A percentile compares a stretch with the other conserved stretches of the same genome.
Evolutionary conservation across 169 alveolate species (phyloP).

Genomic region (Plasmodium sp.): DNA sequence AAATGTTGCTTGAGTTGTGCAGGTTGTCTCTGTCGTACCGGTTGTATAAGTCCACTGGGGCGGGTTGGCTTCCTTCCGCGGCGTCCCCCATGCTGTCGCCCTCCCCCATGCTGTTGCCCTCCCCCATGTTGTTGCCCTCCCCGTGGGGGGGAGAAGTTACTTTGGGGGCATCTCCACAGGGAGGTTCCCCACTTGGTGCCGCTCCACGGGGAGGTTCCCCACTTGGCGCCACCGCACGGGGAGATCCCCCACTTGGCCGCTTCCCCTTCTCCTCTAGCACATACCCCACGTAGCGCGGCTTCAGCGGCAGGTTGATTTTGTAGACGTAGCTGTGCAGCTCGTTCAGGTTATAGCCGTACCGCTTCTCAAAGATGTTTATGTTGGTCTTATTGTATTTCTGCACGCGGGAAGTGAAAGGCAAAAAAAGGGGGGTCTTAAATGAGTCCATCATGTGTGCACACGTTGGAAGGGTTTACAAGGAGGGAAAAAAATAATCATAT

Average conservation of each 20-base stretch:
- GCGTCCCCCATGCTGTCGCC: neutral
- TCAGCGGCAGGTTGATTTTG: conserved; percentile 44
- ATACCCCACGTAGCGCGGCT: conserved; percentile 42
- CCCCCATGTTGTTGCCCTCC: too few species aligned
- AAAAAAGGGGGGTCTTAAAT: neutral
- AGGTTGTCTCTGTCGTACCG: conserved; percentile 28
- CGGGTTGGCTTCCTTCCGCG: neutral
- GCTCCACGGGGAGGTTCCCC: neutral
- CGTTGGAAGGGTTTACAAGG: neutral
- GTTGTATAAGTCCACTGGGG: conserved; percentile 22
- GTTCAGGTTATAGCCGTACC: conserved; percentile 60
- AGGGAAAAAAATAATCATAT: neutral
- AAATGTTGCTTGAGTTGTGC: conserved; percentile 36
- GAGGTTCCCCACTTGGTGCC: neutral
- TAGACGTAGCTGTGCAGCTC: conserved; percentile 48
- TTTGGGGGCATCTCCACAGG: neutral
- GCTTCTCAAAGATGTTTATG: conserved; percentile 41
- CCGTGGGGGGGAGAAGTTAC: neutral
- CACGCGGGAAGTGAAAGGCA: neutral
- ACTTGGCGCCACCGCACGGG: too few species aligned
- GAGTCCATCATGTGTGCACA: neutral
- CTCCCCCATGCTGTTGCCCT: neutral
- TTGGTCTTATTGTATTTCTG: conserved; percentile 26
- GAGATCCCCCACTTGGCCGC: neutral
- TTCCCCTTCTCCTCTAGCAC: conserved; percentile 26